Base-by-base conservation (phyloP, 495 filamentous ascomycete species). In the Podospora australis region DNA sequence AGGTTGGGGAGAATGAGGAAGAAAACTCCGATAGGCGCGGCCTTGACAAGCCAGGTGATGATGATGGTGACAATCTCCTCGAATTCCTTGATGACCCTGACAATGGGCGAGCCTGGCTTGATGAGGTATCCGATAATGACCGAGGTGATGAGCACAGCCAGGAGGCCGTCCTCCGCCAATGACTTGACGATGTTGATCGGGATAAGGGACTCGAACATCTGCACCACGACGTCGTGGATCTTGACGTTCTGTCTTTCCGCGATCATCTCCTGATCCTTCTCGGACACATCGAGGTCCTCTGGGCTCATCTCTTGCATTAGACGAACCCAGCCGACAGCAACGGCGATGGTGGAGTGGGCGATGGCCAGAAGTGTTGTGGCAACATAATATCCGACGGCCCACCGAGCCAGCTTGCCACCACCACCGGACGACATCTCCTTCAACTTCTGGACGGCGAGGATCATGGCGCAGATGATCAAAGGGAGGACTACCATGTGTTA, bases 1-100 rank as follows among this genome's bases (percentile, higher is more conserved):
- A 66, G 55, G 50, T 66, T 66, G 30, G 63, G 51, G 21, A 66
- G 21, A 38, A 66, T 63, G 17, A 66, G 50, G 55, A 64, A 66
- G 53, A 66, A 66, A 24, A 66, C 63, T 25, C 63, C 63, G 32
- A 62, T 55, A 10, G 63, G 63, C 4, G 63, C 63, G 6, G 57
- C n/a, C 47, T 64, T 57, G 61, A 66, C 64, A 7, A 66, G 40
- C 20, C 42, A 56, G 26, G 58, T 53, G 53, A 66, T 66, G 53
- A 64, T 48, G n/a, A n/a, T 44, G 25, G 48, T 61, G 43, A 66
- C 56, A 13, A 66, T 40, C n/a, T 32, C 48, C 26, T 66, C 63
- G 23, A 66, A 40, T 23, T 64, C 61, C 35, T 59, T 38, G 40
- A 59, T 8, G 0, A 54, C 50, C 14, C 26, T 28, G 41, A 55